Evolutionary conservation across 768 basidiomycete species (phyloP), one percentile per base, ranked within the genome.

Genomic region (Suillus alpinus): DNA sequence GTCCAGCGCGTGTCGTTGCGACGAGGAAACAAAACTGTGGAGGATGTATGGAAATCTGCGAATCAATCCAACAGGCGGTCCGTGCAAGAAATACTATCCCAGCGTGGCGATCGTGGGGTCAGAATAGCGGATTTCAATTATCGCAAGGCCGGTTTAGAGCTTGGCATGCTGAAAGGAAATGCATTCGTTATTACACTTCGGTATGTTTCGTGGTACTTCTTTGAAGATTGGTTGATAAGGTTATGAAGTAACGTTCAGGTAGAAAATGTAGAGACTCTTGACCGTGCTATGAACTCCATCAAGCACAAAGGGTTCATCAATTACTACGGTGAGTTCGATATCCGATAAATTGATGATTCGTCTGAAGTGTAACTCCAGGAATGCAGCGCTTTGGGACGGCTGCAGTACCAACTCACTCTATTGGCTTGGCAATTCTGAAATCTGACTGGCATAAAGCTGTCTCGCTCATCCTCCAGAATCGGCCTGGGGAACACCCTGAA

Each of bases 361-460:
- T 64, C 62, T 36, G 44, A 59, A 59, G 62, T n/a, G 62, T 31
- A 23, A 47, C 51, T 59, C 36, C 43, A 92, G 95, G 96, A 49
- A 98, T 99, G 96, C 97, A 99, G 69, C 89, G 97, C 12, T 99
- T 99, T 75, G 97, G 97, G 52, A 98, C 95, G 2, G 94, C 97
- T 16, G 88, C 94, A 36, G 88, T 98, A 41, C 95, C 96, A 4
- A 98, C 97, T 0, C 97, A 99, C 69, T 80, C 90, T 2, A 95
- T 98, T 59, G 97, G 97, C 18, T 82, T 98, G 20, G 91, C 94
- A 4, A 78, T 99, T 41, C 81, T 99, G 26, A 86, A 86, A 67
- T 91, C 91, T 1, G 88, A 98, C 64, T 99, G 95, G 95, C 86
- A 91, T 58, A 83, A 83, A 62, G 97, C 97, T 6, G 80, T 93